Percentiles rank a stretch among this genome's conserved stretches.
Evolutionary conservation across 345 rosid species (phyloP).

Genomic region (Acer saccharum): DNA sequence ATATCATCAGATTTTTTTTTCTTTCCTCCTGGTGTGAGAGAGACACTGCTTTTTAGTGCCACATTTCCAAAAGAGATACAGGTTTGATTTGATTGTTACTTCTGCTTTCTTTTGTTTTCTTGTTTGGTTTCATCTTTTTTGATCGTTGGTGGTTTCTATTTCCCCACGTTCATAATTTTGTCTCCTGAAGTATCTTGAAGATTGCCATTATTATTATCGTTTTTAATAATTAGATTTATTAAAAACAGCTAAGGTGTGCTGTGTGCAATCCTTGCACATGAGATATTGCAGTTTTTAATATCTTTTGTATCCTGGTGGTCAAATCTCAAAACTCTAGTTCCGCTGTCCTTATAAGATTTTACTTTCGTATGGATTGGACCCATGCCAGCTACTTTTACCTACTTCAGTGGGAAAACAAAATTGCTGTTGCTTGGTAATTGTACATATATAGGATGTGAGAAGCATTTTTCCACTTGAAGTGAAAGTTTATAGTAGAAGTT

Average conservation of each 20-base stretch:
- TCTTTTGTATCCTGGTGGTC: background rate
- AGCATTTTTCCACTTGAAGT: no score
- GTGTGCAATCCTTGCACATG: background rate
- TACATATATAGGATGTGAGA: no score
- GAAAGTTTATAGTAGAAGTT: no score
- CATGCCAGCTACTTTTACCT: background rate
- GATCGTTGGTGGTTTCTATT: background rate
- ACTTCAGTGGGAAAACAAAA: no score
- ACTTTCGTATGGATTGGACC: background rate
- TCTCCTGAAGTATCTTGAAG: no score
- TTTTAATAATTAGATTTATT: background rate
- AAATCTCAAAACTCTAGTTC: background rate
- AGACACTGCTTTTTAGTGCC: conserved; percentile 95
- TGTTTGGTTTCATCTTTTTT: background rate
- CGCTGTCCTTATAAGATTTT: background rate
- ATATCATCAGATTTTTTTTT: background rate
- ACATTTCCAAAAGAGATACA: conserved; percentile 98
- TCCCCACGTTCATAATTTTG: background rate
- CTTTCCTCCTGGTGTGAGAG: conserved; percentile 74
- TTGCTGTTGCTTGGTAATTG: no score
- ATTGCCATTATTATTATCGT: background rate
- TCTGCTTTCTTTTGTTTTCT: background rate
- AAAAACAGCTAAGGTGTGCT: background rate
- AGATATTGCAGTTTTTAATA: background rate
- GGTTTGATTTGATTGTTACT: conserved; percentile 41